Evolutionary conservation across 1,284 basidiomycete species (phyloP), one percentile per base, ranked within the genome.

Genomic region (Fistulina hepatica): DNA sequence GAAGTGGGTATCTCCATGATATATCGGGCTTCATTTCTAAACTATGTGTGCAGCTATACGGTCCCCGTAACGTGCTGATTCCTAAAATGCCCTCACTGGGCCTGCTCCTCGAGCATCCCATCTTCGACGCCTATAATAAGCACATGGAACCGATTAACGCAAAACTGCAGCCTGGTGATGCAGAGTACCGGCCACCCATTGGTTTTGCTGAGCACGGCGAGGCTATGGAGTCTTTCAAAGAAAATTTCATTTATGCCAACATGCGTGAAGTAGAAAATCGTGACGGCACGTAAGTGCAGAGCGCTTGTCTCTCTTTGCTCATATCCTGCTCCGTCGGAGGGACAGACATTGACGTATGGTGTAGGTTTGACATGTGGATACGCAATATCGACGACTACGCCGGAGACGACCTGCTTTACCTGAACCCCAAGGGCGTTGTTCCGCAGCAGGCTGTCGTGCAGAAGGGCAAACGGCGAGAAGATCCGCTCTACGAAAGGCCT

Each of bases 61-160:
- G 76, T 1, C 79, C 84, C 1, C 73, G 77, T n/a, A 67, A 68
- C 30, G 82, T 94, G 28, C 78, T 90, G 54, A 75, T 97, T 17
- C 95, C 95, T 21, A 97, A 97, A 65, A 95, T 97, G 61, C 95
- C 95, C 10, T 85, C 91, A 1, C 71, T 99, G 13, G 95, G 95
- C 6, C 71, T 99, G 7, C 65, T 98, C n/a, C 75, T 99, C 24
- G 90, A 97, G 59, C 76, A 90, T 49, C 94, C 93, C 1, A 76
- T 93, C 45, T 93, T 90, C 53, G 71, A 78, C 36, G 76, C 74
- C 6, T 94, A 94, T 63, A 88, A 83, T 55, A 60, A 61, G 40
- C 72, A 71, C 41, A 71, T 90, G 47, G 59, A 53, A 6, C 64
- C 63, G 9, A 63, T 69, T 34, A 91, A 88, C 57, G 63, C 71